Evolutionary conservation across 192 early-diverging fungal species (phyloP).

Genomic region (Dissophora globulifera): DNA sequence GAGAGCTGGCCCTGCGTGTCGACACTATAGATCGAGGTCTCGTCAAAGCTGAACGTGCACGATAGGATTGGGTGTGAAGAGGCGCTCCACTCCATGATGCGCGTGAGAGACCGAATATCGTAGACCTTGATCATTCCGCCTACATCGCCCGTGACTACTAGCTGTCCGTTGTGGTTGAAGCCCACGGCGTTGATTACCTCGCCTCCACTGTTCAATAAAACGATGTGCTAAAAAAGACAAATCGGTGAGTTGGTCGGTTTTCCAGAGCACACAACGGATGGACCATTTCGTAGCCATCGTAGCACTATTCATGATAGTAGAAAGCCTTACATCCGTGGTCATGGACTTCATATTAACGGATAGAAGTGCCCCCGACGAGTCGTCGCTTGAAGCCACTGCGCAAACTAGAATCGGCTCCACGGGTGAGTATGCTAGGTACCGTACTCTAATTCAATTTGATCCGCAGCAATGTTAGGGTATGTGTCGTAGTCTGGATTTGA

Average conservation of each 20-base stretch:
- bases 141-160: conserved; percentile 65
- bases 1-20: conserved; percentile 51
- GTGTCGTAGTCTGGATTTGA: no score
- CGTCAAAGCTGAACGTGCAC: conserved; percentile 72
- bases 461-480: no score
- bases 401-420: conserved; percentile 65
- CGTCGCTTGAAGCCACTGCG: conserved; percentile 50
- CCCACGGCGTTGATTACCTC: conserved; percentile 62
- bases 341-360: conserved; percentile 68
- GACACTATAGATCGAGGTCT: conserved; percentile 65
- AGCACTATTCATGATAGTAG: not conserved
- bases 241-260: no score
- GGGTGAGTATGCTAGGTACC: conserved; percentile 62
- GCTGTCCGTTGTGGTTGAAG: conserved; percentile 72
- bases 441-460: no score
- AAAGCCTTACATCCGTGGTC: conserved; percentile 55
- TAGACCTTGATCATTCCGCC: conserved; percentile 63
- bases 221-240: conserved; percentile 16
- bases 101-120: conserved; percentile 62
- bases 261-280: no score
- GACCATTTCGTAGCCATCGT: no score
- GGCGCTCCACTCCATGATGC: conserved; percentile 68
- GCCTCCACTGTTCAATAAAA: conserved; percentile 3
- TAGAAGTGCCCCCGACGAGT: conserved; percentile 54
- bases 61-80: conserved; percentile 52